These are phyloP conservation scores for Fraxinus albicans DNA, from an alignment of 305 asterid species.

Conservation along the genomic window DNA sequence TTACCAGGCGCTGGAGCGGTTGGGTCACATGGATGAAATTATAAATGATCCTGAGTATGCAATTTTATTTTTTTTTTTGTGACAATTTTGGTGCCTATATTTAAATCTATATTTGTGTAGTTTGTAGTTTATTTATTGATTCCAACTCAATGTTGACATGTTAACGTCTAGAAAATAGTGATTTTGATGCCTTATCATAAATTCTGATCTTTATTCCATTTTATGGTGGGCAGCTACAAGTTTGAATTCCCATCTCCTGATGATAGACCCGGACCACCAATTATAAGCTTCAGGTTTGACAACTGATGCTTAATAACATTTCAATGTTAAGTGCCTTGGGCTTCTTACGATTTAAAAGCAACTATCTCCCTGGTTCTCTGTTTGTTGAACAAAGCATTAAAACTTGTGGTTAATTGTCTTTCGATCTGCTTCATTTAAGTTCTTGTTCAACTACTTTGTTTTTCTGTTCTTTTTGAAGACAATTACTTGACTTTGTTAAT, in stretches of 20 bases:
- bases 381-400: conserved; percentile 19
- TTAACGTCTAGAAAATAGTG: conserved; percentile 7
- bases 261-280: conserved; percentile 97
- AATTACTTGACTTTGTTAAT: conserved; percentile 12
- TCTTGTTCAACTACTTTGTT: conserved; percentile 2
- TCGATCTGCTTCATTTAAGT: not conserved
- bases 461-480: conserved; percentile 2
- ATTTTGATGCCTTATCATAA: conserved; percentile 20
- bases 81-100: conserved; percentile 10
- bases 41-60: conserved; percentile 95
- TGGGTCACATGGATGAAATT: conserved; percentile 85
- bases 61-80: conserved; percentile 2
- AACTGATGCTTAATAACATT: conserved; percentile 14
- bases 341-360: not conserved
- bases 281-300: conserved; percentile 93
- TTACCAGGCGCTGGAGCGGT: conserved; percentile 83
- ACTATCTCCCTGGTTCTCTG: not conserved
- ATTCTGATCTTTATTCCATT: conserved; percentile 13
- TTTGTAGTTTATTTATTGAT: conserved; percentile 11
- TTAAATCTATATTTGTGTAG: conserved; percentile 10
- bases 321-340: conserved; percentile 13
- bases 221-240: conserved; percentile 72
- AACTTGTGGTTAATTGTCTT: not conserved
- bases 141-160: conserved; percentile 11
- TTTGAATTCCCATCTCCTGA: conserved; percentile 99